These are phyloP conservation scores for Lunularia cruciata DNA, from an alignment of 225 moss, liverwort and hornwort genomes.

Conservation along the genomic window DNA sequence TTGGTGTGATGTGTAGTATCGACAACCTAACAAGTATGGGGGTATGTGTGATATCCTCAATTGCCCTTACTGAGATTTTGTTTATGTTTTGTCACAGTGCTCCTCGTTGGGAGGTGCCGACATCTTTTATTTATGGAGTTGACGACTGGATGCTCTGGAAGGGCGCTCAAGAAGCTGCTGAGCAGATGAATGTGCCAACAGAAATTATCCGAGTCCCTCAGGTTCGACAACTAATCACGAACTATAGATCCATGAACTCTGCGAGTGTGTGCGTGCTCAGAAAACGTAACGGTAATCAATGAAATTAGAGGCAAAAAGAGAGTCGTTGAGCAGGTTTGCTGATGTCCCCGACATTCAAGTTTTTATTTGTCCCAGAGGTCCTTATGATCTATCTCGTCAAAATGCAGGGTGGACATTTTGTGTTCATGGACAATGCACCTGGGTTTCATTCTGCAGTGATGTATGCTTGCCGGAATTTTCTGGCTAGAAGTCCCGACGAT, in stretches of 20 bases:
- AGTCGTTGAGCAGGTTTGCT: not conserved
- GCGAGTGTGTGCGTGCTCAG: too few relatives aligned
- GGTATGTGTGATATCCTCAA: too few relatives aligned
- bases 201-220: slow-evolving; percentile 89
- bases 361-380: not conserved
- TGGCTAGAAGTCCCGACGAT: slow-evolving; percentile 27
- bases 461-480: slow-evolving; percentile 65
- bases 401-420: slow-evolving; percentile 88
- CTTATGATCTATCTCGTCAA: not conserved
- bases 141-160: slow-evolving; percentile 86
- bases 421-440: slow-evolving; percentile 86
- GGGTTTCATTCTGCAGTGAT: slow-evolving; percentile 68
- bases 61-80: too few relatives aligned
- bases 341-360: slow-evolving; percentile 1
- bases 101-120: slow-evolving; percentile 86
- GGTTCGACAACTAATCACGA: slow-evolving; percentile 37
- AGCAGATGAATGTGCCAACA: slow-evolving; percentile 65
- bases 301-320: not conserved
- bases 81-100: slow-evolving; percentile 53
- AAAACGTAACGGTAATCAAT: too few relatives aligned
- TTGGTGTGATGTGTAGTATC: too few relatives aligned
- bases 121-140: slow-evolving; percentile 80
- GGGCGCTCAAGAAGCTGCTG: slow-evolving; percentile 62
- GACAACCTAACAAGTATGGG: too few relatives aligned
- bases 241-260: too few relatives aligned